Base-by-base conservation (phyloP, 75 land plant species). In the Adiantum capillusveneris region DNA sequence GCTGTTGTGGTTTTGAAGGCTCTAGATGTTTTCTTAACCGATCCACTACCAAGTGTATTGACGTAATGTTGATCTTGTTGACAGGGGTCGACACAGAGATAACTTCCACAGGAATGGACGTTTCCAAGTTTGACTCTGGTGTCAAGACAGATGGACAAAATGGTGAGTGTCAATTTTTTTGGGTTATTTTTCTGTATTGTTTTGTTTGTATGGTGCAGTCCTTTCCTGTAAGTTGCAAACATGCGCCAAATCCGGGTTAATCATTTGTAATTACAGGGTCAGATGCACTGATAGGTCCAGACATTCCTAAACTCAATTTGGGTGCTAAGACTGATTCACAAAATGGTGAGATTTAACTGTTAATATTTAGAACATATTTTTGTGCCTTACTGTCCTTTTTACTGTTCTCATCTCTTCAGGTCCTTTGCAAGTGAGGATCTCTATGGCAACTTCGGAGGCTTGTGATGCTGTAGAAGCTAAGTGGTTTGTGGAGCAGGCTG, bases 401-500 rank as follows among this genome's bases (percentile, higher is more conserved):
- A 34, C 9, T 34, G 7, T 34, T 34, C 37, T 5, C 37, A 26
- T 65, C 5, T 56, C 25, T 65, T 5, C 71, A 70, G 73, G 46
- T 51, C 25, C 61, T 20, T 53, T 65, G 13, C 60, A 58, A 27
- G 25, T 70, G 28, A 70, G 30, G 60, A 36, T 70, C 29, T 64
- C 73, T 21, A 26, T 57, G 58, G 37, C 28, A n/a, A 44, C 41
- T 19, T 17, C 41, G 11, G 70, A 57, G 24, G n/a, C 28, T 21
- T 65, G 70, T 65, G 71, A 65, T 43, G 14, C 48, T 13, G 50
- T 44, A 18, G 73, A 70, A 31, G 73, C 70, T 36, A 68, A 65
- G 49, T 70, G 58, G 53, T 70, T 70, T 56, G 70, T 70, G 21
- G 39, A 46, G 14, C 73, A 56, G 30, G 71, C 73, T 6, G 71